Evolutionary conservation across 495 filamentous ascomycete species (phyloP).

Genomic region (Talaromyces wortmannii): DNA sequence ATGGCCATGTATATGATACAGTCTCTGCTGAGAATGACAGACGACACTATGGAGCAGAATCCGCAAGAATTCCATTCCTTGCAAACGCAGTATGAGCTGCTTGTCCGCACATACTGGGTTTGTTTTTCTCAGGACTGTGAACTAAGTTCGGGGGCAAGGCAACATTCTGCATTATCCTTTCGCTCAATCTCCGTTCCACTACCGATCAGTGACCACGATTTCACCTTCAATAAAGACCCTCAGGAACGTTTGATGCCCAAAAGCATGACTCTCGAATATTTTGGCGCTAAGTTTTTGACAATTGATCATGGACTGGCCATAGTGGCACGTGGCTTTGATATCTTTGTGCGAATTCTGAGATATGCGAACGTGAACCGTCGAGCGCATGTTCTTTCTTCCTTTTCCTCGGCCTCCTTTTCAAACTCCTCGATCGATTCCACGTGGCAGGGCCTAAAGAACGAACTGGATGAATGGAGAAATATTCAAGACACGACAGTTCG

Average conservation of each 20-base stretch:
- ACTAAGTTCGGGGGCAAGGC: conserved; percentile 34
- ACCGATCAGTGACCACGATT: conserved; percentile 35
- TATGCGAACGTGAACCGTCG: conserved; percentile 38
- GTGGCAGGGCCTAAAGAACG: conserved; percentile 26
- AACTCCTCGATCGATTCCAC: conserved; percentile 14
- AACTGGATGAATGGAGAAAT: conserved; percentile 35
- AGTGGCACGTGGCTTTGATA: conserved; percentile 36
- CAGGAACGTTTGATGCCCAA: conserved; percentile 26
- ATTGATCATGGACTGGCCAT: conserved; percentile 34
- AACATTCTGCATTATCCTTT: conserved; percentile 37
- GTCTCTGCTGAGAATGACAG: conserved; percentile 34
- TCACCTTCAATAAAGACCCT: conserved; percentile 24
- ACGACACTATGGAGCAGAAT: conserved; percentile 36
- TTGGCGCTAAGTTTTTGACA: conserved; percentile 12
- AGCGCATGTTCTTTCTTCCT: conserved; percentile 12
- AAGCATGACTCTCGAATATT: conserved; percentile 14
- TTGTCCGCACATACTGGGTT: conserved; percentile 39
- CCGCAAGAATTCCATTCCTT: conserved; percentile 32
- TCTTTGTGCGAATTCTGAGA: conserved; percentile 35
- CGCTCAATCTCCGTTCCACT: conserved; percentile 35
- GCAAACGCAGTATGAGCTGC: conserved; percentile 35
- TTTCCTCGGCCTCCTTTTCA: conserved; percentile 8
- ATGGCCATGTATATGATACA: conserved; percentile 44
- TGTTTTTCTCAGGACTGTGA: conserved; percentile 41
- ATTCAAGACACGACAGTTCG: conserved; percentile 32